Base-by-base conservation (phyloP, 1,284 basidiomycete species). In the Melampsora americana region DNA sequence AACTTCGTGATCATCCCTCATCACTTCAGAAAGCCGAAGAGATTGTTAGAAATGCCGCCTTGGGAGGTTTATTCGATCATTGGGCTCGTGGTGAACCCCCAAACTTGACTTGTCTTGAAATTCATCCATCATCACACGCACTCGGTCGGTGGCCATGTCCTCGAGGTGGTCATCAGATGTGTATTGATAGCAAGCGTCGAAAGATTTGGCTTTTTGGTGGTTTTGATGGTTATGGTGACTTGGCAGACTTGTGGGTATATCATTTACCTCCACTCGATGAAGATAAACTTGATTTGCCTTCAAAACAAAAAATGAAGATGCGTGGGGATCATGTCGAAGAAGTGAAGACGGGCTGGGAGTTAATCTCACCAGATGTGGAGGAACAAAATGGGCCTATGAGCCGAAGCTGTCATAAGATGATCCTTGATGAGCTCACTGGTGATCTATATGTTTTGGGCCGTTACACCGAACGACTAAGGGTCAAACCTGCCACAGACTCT, bases 221-320 rank as follows among this genome's bases (percentile, higher is more conserved):
- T 0, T 93, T 89, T 88, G 87, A 92, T 78, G 91, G 92, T 2
- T 82, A 86, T 75, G 65, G 72, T 16, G 81, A 88, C 76, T 84
- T 93, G 18, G 89, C 90, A 78, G 92, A 93, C 81, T 89, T 93
- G 77, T 92, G 91, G 91, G 85, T 86, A 59, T 93, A 90, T 82
- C 50, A 66, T 75, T 64, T 75, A 28, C 35, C 65, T n/a, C 65
- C 72, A 30, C 5, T 73, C 5, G 69, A 64, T 30, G 48, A 30
- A 42, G 16, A 35, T 35, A 7, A 23, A 32, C 56, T 18, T 1
- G 30, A 26, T n/a, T 16, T 20, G 11, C 59, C 48, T 14, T 64
- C 61, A n/a, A 64, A 64, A 14, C 28, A 39, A 30, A 64, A 64
- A n/a, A 30, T 26, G 53, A 59, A 59, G n/a, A 59, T 59, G 53